A percentile compares a stretch with the other conserved stretches of the same genome.
Conservation (phyloP, 2,329 filamentous ascomycete genomes). For the Diaporthe ampelina region DNA sequence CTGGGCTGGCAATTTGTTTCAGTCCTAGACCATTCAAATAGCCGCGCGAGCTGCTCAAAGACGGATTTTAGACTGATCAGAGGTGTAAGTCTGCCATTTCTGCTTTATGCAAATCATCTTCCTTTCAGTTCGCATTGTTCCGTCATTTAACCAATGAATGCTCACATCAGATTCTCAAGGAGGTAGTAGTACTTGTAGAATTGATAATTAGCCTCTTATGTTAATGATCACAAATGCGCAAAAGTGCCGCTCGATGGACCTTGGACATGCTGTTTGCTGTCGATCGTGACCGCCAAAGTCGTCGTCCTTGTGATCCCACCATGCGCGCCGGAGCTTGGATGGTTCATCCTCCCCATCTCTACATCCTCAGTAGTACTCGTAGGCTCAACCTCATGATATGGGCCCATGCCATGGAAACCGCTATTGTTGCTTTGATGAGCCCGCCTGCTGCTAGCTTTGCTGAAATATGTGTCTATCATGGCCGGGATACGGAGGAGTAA, state of each 20-base stretch:
- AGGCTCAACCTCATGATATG: background rate
- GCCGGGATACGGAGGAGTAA: background rate
- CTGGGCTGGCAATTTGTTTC: background rate
- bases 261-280: background rate
- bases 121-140: too few species aligned
- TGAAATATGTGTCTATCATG: background rate
- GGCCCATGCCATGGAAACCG: background rate
- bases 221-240: background rate
- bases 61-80: too few species aligned
- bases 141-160: too few species aligned
- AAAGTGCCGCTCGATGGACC: background rate
- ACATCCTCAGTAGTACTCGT: background rate
- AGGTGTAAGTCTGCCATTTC: too few species aligned
- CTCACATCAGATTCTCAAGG: too few species aligned
- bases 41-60: too few species aligned
- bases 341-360: background rate
- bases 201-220: background rate
- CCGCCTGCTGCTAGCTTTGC: background rate
- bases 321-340: background rate
- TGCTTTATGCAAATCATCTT: too few species aligned
- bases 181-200: too few species aligned
- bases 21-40: too few species aligned
- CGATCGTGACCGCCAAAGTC: background rate
- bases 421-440: background rate
- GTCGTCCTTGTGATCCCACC: background rate